Evolutionary conservation across 805 yeast genomes (phyloP).

Genomic region (Candida peoriensis): DNA sequence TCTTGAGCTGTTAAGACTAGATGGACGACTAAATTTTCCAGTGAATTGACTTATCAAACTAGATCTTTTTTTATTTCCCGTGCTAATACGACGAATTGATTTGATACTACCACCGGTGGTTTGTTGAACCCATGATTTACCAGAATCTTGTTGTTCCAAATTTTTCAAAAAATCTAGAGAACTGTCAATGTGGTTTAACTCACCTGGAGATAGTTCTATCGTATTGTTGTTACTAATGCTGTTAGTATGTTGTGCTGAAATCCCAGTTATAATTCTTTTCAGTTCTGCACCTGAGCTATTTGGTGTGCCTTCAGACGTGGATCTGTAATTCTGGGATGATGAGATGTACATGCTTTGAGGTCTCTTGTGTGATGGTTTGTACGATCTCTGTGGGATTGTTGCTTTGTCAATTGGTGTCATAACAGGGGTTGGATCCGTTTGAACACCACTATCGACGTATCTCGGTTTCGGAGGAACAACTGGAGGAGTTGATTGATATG

Average conservation of each 20-base stretch:
- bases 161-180: conserved; percentile 34
- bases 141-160: conserved; percentile 32
- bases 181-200: conserved; percentile 24
- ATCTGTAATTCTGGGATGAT: conserved; percentile 7
- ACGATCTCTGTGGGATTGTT: background rate
- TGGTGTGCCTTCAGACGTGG: conserved; percentile 8
- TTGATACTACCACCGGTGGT: conserved; percentile 28
- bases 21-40: conserved; percentile 23
- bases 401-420: background rate
- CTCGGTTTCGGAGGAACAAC: conserved; percentile 14
- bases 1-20: conserved; percentile 23
- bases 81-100: conserved; percentile 24
- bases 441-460: conserved; percentile 25
- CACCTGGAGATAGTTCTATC: conserved; percentile 22
- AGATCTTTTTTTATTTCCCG: conserved; percentile 21
- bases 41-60: conserved; percentile 22
- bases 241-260: conserved; percentile 14
- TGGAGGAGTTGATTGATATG: conserved; percentile 4
- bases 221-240: conserved; percentile 4
- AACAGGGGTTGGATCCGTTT: conserved; percentile 16
- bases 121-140: conserved; percentile 28
- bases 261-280: conserved; percentile 25
- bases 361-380: conserved; percentile 13
- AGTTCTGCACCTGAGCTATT: conserved; percentile 11
- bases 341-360: conserved; percentile 33